Conservation (phyloP, 139 green algal species). For the Coelastrella sp. region DNA sequence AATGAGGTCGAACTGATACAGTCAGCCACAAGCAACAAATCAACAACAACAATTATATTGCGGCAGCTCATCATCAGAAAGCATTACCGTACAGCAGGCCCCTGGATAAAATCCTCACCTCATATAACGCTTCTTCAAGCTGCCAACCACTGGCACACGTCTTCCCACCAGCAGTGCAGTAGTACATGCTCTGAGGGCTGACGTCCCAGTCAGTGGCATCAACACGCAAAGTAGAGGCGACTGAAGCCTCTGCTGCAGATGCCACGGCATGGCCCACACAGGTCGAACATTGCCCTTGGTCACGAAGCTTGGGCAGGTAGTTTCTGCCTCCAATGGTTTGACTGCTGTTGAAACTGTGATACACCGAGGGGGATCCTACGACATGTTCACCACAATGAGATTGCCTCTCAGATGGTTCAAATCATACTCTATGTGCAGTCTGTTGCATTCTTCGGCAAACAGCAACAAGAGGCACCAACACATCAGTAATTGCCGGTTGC, state of each 20-base stretch:
- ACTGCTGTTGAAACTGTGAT: neutral
- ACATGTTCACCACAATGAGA: too few relatives aligned
- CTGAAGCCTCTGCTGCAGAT: neutral
- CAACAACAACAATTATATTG: too few relatives aligned
- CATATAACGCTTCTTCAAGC: neutral
- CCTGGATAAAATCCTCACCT: neutral
- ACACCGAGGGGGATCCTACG: neutral
- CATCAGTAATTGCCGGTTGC: too few relatives aligned
- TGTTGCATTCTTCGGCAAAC: too few relatives aligned
- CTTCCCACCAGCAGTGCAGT: neutral
- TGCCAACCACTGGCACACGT: constrained; percentile 7
- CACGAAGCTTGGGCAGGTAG: constrained; percentile 1
- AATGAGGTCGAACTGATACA: too few relatives aligned
- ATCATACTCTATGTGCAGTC: too few relatives aligned
- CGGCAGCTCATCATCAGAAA: too few relatives aligned
- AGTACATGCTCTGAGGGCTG: neutral
- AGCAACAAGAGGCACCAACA: too few relatives aligned
- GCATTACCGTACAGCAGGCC: too few relatives aligned
- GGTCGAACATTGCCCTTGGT: neutral
- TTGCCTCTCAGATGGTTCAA: too few relatives aligned
- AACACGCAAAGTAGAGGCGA: neutral
- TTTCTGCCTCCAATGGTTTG: neutral
- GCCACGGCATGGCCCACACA: neutral
- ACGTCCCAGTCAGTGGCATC: neutral
- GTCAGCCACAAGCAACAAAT: too few relatives aligned